Conservation (phyloP, 2,329 filamentous ascomycete genomes). For the Colletotrichum acutatum region DNA sequence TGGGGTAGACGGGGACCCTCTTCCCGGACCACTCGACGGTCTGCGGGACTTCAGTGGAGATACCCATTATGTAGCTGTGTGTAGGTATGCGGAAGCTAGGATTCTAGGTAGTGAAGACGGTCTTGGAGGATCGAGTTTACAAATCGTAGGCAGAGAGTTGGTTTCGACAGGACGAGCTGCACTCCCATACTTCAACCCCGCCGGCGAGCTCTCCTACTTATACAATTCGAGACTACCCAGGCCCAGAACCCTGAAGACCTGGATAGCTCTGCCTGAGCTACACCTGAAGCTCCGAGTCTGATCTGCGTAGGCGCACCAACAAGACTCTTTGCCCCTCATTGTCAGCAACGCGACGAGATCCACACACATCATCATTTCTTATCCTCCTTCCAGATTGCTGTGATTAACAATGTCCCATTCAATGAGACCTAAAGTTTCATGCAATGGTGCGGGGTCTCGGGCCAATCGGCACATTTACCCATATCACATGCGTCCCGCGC, state of each 20-base stretch:
- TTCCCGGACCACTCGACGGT: constrained; percentile 62
- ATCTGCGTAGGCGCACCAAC: constrained; percentile 4
- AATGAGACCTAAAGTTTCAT: constrained; percentile 22
- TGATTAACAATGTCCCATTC: constrained; percentile 9
- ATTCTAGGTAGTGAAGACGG: neutral
- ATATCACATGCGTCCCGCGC: constrained; percentile 31
- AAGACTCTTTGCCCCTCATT: constrained; percentile 19
- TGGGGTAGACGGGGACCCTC: constrained; percentile 60
- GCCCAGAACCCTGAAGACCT: constrained; percentile 5
- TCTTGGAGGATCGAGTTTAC: neutral
- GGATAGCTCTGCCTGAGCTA: neutral
- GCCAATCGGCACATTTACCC: constrained; percentile 28
- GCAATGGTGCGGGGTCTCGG: constrained; percentile 33
- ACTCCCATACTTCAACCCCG: neutral
- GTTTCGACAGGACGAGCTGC: neutral
- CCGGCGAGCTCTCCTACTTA: constrained; percentile 17
- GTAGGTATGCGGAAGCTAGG: neutral
- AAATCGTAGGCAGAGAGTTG: neutral
- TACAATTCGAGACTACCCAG: neutral
- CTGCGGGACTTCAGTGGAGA: constrained; percentile 44
- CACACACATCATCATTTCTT: constrained; percentile 14
- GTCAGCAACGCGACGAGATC: constrained; percentile 10
- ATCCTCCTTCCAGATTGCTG: constrained; percentile 33
- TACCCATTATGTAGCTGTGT: constrained; percentile 18
- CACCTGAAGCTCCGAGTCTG: neutral